phyloP scores from a whole-genome alignment of 108 stramenopile species.

The Thalassiosira profunda region DNA sequence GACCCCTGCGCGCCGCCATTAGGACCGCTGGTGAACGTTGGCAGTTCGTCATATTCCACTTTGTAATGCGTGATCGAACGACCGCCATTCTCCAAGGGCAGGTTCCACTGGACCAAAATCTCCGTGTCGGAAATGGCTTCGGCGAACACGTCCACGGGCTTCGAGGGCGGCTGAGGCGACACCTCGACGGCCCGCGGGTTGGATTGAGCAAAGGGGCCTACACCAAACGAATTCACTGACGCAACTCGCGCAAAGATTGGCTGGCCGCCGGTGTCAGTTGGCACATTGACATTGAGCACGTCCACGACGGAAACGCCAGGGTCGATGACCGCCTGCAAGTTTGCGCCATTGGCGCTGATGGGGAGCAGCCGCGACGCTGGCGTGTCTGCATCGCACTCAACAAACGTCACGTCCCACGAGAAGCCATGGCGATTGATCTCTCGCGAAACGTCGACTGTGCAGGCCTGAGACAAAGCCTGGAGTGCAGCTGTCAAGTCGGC shows the following conservation, averaged over 20 bases:
- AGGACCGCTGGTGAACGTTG: constrained; percentile 53
- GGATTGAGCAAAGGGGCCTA: constrained; percentile 40
- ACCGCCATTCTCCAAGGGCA: constrained; percentile 62
- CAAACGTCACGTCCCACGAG: constrained; percentile 66
- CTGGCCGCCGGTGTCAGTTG: constrained; percentile 22
- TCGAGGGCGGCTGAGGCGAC: constrained; percentile 35
- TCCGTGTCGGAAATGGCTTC: constrained; percentile 59
- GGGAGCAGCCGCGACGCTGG: constrained; percentile 34
- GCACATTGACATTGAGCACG: constrained; percentile 47
- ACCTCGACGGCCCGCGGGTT: constrained; percentile 43
- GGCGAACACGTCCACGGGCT: constrained; percentile 43
- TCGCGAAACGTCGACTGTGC: constrained; percentile 69
- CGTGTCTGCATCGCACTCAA: constrained; percentile 9
- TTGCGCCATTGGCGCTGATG: constrained; percentile 49
- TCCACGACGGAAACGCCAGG: constrained; percentile 51
- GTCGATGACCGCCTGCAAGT: constrained; percentile 36
- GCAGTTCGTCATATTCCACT: constrained; percentile 67
- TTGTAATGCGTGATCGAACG: constrained; percentile 55
- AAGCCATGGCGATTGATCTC: constrained; percentile 58
- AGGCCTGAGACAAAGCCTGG: constrained; percentile 61
- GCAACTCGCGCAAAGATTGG: constrained; percentile 64
- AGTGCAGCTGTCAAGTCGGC: constrained; percentile 75
- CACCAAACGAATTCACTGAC: constrained; percentile 63
- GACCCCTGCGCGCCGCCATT: constrained; percentile 43
- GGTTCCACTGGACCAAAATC: constrained; percentile 72